Evolutionary conservation across 345 rosid species (phyloP).

Genomic region (Linum trigynum): DNA sequence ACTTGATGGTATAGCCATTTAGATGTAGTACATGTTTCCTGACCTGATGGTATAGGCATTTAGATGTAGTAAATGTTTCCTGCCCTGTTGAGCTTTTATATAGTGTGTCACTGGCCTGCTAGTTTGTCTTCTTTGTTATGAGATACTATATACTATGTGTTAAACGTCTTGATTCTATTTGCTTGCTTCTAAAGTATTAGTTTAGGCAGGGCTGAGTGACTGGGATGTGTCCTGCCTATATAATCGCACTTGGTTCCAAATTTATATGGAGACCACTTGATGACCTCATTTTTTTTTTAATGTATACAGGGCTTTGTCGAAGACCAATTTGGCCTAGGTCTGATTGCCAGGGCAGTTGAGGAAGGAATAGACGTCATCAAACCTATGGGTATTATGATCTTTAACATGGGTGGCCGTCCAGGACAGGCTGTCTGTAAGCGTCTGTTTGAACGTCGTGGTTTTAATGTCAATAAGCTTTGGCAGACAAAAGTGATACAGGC

Average conservation of each 20-base stretch:
- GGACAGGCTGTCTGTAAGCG: constrained; percentile 93
- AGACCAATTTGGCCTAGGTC: constrained; percentile 97
- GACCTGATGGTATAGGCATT: neutral
- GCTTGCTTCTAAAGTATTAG: neutral
- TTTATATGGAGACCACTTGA: neutral
- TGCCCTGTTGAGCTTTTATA: no score
- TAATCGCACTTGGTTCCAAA: neutral
- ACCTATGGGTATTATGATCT: constrained; percentile 90
- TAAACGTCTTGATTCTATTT: neutral
- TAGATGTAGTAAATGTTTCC: no score
- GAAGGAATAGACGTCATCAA: constrained; percentile 92
- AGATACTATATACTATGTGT: neutral
- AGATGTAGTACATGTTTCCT: neutral
- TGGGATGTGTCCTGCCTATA: neutral
- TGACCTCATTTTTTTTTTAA: neutral
- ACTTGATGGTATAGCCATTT: neutral
- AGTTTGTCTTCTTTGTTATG: no score
- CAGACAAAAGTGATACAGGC: constrained; percentile 92
- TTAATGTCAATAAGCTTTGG: constrained; percentile 73
- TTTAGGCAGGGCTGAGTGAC: neutral
- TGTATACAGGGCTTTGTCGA: constrained; percentile 76
- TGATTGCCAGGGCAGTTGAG: constrained; percentile 95
- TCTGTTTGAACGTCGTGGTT: constrained; percentile 90
- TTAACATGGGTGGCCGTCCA: constrained; percentile 98
- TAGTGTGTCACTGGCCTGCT: no score